Percentiles rank a stretch among this genome's conserved stretches.
phyloP scores from a whole-genome alignment of 345 rosid genomes.

The Eucalyptus cloeziana region DNA sequence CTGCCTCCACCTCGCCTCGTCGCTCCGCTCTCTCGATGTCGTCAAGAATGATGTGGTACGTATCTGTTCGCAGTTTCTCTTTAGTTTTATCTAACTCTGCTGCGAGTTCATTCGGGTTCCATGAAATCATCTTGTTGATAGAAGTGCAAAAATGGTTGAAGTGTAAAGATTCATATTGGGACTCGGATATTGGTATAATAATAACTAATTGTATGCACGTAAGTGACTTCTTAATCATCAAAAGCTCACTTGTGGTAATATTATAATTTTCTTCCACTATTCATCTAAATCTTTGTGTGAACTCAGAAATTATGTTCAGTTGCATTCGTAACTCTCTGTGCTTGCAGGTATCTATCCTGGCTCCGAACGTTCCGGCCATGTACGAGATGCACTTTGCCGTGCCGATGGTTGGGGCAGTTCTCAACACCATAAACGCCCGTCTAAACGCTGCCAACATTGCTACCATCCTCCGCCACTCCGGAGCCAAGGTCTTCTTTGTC shows the following conservation, averaged over 20 bases:
- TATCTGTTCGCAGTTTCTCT: background rate
- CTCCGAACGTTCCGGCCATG: slow-evolving; percentile 75
- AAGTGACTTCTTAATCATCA: background rate
- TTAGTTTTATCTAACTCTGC: background rate
- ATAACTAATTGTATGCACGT: background rate
- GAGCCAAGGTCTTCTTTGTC: slow-evolving; percentile 49
- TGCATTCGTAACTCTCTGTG: background rate
- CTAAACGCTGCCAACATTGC: slow-evolving; percentile 53
- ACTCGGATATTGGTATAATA: background rate
- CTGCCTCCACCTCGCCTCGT: slow-evolving; percentile 48
- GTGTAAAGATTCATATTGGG: background rate
- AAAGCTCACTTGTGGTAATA: background rate
- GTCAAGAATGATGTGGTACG: slow-evolving; percentile 39
- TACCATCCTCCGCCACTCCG: slow-evolving; percentile 47
- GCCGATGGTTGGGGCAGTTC: slow-evolving; percentile 80
- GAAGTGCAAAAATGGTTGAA: background rate
- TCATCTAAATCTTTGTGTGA: background rate
- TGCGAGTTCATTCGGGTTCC: background rate
- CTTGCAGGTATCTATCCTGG: slow-evolving; percentile 51
- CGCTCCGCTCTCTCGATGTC: slow-evolving; percentile 35
- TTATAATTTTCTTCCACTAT: background rate
- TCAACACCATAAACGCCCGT: slow-evolving; percentile 58
- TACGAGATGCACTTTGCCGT: slow-evolving; percentile 88
- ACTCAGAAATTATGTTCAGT: background rate
- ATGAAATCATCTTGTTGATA: background rate